Percentiles rank a stretch among this genome's conserved stretches.
Conservation (phyloP, 805 yeast genomes). For the Maudiozyma pseudohumilis region DNA sequence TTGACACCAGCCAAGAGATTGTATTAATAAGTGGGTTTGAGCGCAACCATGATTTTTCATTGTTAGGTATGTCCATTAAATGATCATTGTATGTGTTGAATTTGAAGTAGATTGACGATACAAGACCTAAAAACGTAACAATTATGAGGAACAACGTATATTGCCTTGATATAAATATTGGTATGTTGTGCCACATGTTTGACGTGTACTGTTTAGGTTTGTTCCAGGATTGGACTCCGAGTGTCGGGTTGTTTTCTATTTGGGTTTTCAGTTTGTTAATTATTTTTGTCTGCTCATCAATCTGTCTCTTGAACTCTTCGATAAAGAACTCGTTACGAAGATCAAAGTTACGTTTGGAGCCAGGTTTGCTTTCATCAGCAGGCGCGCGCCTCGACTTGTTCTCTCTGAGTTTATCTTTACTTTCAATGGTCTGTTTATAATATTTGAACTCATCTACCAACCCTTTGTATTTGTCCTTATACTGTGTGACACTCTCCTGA, state of each 20-base stretch:
- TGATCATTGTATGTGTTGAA: not conserved
- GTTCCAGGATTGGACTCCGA: not conserved
- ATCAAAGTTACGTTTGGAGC: not conserved
- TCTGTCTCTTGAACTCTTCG: constrained; percentile 21
- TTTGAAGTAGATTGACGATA: not conserved
- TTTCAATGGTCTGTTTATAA: constrained; percentile 17
- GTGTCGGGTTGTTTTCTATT: constrained; percentile 3
- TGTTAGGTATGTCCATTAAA: not conserved
- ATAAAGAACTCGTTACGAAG: constrained; percentile 23
- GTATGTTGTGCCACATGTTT: not conserved
- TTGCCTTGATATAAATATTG: constrained; percentile 2
- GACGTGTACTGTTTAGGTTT: not conserved
- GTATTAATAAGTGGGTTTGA: constrained; percentile 6
- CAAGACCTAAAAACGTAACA: not conserved
- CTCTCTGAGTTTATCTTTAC: not conserved
- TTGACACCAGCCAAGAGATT: constrained; percentile 16
- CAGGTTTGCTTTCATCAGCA: not conserved
- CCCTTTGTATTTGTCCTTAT: constrained; percentile 21
- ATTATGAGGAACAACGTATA: not conserved
- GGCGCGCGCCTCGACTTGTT: not conserved
- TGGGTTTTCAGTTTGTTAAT: constrained; percentile 18
- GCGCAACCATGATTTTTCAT: not conserved
- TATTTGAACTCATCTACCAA: constrained; percentile 22
- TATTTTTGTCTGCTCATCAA: constrained; percentile 21
- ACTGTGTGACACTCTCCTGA: constrained; percentile 12